Percentiles rank a stretch among this genome's conserved stretches.
Conservation (phyloP, 306 rosid genomes). For the Oxytropis ochrocephala region DNA sequence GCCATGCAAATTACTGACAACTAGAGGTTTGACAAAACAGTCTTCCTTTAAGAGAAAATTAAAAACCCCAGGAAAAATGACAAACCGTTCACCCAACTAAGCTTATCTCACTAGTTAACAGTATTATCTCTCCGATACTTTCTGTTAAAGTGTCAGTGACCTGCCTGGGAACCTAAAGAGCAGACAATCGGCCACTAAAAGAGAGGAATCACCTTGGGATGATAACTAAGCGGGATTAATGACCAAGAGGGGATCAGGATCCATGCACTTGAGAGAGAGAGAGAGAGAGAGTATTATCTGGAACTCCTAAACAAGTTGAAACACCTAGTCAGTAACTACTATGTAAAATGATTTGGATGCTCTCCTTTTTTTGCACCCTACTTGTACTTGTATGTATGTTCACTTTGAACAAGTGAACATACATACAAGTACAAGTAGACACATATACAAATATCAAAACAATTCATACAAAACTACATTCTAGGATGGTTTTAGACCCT, state of each 20-base stretch:
- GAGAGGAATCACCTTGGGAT: neutral
- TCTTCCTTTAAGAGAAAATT: neutral
- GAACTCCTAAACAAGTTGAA: neutral
- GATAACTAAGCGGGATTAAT: neutral
- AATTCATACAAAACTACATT: too few relatives aligned
- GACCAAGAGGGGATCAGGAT: neutral
- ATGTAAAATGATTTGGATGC: neutral
- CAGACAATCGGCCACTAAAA: neutral
- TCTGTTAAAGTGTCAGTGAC: neutral
- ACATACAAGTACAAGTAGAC: too few relatives aligned
- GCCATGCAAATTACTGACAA: neutral
- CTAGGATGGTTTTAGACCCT: too few relatives aligned
- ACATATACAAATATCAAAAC: too few relatives aligned
- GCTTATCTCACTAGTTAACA: neutral
- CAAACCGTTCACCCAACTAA: neutral
- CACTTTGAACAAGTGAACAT: too few relatives aligned
- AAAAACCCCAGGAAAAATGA: neutral
- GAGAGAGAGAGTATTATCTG: neutral
- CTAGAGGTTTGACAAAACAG: neutral
- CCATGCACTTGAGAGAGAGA: neutral
- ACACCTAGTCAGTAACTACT: neutral
- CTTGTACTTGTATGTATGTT: too few relatives aligned
- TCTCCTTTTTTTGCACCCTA: too few relatives aligned
- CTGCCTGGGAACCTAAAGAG: neutral
- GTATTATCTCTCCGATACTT: neutral